Evolutionary conservation across 768 basidiomycete genomes (phyloP).

Genomic region (Podaxis sp.): DNA sequence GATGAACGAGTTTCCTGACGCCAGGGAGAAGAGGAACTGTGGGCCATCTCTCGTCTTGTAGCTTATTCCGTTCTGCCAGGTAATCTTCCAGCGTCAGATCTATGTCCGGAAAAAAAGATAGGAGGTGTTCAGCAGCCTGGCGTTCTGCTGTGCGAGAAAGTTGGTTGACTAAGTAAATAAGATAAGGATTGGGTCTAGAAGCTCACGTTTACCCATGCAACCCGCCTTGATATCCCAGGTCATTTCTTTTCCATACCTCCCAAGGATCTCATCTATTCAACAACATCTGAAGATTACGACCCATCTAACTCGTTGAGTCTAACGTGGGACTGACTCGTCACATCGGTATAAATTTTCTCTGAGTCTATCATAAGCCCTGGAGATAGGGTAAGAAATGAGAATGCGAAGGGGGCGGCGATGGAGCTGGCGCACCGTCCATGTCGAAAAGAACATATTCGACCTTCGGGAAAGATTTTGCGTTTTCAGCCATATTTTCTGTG

Average conservation of each 20-base stretch:
- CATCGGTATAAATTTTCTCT: conserved; percentile 70
- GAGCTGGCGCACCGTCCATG: conserved; percentile 52
- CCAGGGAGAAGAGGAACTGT: conserved; percentile 73
- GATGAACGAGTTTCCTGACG: conserved; percentile 59
- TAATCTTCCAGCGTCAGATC: conserved; percentile 59
- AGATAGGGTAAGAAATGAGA: background rate
- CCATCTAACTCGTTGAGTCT: conserved; percentile 4
- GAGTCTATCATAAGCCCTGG: conserved; percentile 74
- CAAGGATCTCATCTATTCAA: conserved; percentile 62
- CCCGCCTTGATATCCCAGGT: conserved; percentile 90
- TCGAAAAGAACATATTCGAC: conserved; percentile 70
- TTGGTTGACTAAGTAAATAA: background rate
- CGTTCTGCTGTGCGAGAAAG: conserved; percentile 47
- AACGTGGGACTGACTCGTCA: conserved; percentile 55
- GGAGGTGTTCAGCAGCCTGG: conserved; percentile 59
- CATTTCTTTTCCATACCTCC: conserved; percentile 68
- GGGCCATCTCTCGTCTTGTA: conserved; percentile 67
- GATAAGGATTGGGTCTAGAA: background rate
- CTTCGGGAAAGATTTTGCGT: conserved; percentile 12
- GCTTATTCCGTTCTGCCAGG: conserved; percentile 45
- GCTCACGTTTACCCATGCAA: conserved; percentile 79
- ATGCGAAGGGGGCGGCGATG: background rate
- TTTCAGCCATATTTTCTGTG: conserved; percentile 11
- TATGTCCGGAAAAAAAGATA: conserved; percentile 75
- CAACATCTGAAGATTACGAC: background rate